Base-by-base conservation (phyloP, 768 basidiomycete species). In the Gloeostereum incarnatum region DNA sequence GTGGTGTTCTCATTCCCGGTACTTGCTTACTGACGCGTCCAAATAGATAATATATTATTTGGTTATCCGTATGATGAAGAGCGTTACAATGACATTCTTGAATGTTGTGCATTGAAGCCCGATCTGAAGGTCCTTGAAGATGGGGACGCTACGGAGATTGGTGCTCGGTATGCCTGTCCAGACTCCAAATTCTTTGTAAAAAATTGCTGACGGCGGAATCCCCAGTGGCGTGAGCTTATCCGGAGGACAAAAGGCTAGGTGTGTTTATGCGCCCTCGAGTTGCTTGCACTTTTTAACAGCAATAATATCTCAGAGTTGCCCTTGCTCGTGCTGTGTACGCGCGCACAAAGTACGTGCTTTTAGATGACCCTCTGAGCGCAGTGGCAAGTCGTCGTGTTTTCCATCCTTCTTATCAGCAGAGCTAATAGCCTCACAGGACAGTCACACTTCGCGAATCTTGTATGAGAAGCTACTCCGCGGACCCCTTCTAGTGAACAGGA, bases 51-150 rank as follows among this genome's bases (percentile, higher is more conserved):
- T 51, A 86, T 92, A 50, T 57, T 86, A 7, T 90, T 90, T 53
- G 85, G 84, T 0, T 71, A 73, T 45, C 76, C 78, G 1, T 75
- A 64, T 44, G 81, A 85, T 37, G 75, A 84, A 44, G 75, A 78
- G 44, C 65, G 87, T 35, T 92, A 92, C 46, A 60, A 80, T 7
- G 66, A 63, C 0, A 87, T 90, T 19, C 54, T 93, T n/a, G 80
- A 89, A 36, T 82, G 77, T 10, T 97, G 93, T 51, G 91, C 90
- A 1, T 57, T 98, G 37, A 61, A 54, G 20, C 76, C 83, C 0
- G 94, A 98, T 62, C 57, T 98, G 40, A 74, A 82, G 4, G 71
- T 91, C 8, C 57, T 97, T 1, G 87, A 93, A 40, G 81, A 92
- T 49, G 94, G 94, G 0, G 91, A 89, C 51, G 62, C 59, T 39